Evolutionary conservation across 805 yeast genomes (phyloP).

Genomic region (Sungouiozyma ichnusensis): DNA sequence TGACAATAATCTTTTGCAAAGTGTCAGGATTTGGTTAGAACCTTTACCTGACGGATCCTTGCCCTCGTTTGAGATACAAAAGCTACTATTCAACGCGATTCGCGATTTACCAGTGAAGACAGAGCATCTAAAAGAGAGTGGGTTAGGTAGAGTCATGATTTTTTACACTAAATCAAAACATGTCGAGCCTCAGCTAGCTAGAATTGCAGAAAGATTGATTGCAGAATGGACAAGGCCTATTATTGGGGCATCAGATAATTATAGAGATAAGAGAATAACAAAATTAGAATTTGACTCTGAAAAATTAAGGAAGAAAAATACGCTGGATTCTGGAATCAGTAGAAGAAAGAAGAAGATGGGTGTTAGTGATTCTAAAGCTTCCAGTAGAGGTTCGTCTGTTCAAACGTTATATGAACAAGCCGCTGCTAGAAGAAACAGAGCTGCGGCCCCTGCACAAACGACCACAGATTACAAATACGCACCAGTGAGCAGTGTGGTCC

Average conservation of each 20-base stretch:
- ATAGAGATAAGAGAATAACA: constrained; percentile 72
- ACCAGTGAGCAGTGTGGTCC: constrained; percentile 57
- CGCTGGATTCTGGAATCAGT: constrained; percentile 24
- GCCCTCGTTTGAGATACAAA: constrained; percentile 96
- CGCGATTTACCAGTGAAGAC: constrained; percentile 83
- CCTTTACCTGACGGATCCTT: constrained; percentile 96
- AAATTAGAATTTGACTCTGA: constrained; percentile 58
- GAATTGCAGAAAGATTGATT: constrained; percentile 79
- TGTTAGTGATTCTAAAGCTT: constrained; percentile 6
- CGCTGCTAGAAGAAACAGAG: constrained; percentile 86
- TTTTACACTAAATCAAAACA: constrained; percentile 85
- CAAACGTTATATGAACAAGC: constrained; percentile 75
- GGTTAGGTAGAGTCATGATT: constrained; percentile 86
- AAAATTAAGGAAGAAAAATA: constrained; percentile 33
- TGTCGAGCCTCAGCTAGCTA: constrained; percentile 78
- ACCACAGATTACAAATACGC: constrained; percentile 85
- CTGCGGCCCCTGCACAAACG: constrained; percentile 90
- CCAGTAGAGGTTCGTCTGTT: constrained; percentile 23
- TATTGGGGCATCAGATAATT: constrained; percentile 89
- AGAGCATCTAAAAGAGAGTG: constrained; percentile 87
- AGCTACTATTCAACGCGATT: constrained; percentile 67
- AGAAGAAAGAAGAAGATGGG: constrained; percentile 21
- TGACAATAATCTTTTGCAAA: constrained; percentile 87
- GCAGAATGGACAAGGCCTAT: constrained; percentile 99
- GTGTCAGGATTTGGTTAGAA: constrained; percentile 93